Percentiles rank a stretch among this genome's conserved stretches.
These are phyloP conservation scores for Rhizopogon roseolus DNA, from an alignment of 768 basidiomycete species.

Conservation along the genomic window DNA sequence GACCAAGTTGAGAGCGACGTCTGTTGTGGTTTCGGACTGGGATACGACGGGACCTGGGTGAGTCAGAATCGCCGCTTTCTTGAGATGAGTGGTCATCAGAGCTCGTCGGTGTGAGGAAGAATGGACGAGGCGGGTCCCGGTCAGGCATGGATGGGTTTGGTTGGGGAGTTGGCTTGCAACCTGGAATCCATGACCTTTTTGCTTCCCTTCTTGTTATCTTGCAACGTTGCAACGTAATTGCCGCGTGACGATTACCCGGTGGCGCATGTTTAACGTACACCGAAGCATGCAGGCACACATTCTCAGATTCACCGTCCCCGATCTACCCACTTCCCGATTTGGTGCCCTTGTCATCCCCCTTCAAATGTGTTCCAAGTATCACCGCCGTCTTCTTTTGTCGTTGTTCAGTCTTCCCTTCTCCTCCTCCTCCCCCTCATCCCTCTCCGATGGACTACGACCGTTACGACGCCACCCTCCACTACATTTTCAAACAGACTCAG, in stretches of 20 bases:
- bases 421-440: background rate
- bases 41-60: background rate
- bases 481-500: conserved; percentile 28
- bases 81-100: conserved; percentile 14
- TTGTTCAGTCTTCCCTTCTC: background rate
- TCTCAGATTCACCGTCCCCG: conserved; percentile 1
- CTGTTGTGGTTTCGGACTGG: background rate
- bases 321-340: background rate
- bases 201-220: background rate
- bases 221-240: background rate
- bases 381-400: background rate
- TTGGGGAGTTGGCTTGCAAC: background rate
- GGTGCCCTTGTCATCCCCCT: background rate
- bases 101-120: conserved; percentile 27
- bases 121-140: conserved; percentile 31
- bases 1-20: background rate
- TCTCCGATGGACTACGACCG: conserved; percentile 27
- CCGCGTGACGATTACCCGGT: background rate
- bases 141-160: too few relatives aligned
- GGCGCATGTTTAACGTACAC: background rate
- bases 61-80: conserved; percentile 24
- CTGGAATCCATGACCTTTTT: too few relatives aligned
- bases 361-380: conserved; percentile 5
- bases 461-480: conserved; percentile 26
- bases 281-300: background rate